Percentiles rank a stretch among this genome's conserved stretches.
Evolutionary conservation across 805 yeast genomes (phyloP).

Genomic region (Suhomyces pyralidae): DNA sequence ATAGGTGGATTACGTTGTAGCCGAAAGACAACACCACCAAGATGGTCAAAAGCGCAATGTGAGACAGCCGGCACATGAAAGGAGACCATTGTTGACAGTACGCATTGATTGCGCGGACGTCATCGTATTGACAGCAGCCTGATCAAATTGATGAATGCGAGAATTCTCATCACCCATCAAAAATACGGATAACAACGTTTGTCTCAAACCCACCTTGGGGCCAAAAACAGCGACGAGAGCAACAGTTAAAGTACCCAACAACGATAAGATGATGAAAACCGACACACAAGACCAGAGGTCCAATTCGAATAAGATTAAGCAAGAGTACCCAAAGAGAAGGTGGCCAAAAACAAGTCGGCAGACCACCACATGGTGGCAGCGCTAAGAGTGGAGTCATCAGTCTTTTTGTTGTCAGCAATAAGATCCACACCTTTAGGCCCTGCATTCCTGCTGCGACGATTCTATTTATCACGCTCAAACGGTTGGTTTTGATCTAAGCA

Average conservation of each 20-base stretch:
- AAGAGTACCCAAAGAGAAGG: constrained; percentile 70
- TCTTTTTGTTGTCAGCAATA: constrained; percentile 74
- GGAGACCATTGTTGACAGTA: constrained; percentile 60
- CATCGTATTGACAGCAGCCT: constrained; percentile 93
- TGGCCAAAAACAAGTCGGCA: constrained; percentile 83
- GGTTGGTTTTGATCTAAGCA: constrained; percentile 24
- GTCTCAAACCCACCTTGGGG: constrained; percentile 81
- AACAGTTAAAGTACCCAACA: constrained; percentile 73
- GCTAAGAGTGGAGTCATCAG: constrained; percentile 59
- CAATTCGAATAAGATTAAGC: constrained; percentile 59
- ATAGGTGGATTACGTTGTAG: constrained; percentile 73
- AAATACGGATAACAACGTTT: constrained; percentile 76
- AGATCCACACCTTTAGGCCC: constrained; percentile 74
- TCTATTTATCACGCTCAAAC: constrained; percentile 27
- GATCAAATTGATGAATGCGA: constrained; percentile 71
- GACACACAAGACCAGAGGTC: constrained; percentile 72
- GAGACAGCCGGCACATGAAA: constrained; percentile 87
- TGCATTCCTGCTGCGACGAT: constrained; percentile 39
- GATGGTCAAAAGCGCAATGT: constrained; percentile 63
- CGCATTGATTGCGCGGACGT: constrained; percentile 81
- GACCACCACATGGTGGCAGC: constrained; percentile 91
- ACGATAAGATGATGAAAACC: constrained; percentile 66
- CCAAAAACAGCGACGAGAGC: constrained; percentile 84
- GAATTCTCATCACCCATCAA: constrained; percentile 76
- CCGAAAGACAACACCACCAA: constrained; percentile 81